Evolutionary conservation across 768 basidiomycete genomes (phyloP), one percentile per base, ranked within the genome.

Genomic region (Amanita rimosa): DNA sequence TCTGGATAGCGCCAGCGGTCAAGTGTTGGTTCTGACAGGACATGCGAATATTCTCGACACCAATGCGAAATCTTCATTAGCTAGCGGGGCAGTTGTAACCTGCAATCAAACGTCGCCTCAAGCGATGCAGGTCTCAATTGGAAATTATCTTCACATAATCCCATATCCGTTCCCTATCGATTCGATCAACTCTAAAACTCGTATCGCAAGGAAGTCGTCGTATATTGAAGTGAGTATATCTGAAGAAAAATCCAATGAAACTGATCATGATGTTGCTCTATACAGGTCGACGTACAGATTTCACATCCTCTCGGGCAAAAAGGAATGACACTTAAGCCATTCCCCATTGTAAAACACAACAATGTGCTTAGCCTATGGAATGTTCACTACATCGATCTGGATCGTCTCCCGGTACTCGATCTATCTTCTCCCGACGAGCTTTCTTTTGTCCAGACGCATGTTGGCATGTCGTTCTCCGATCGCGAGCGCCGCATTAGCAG

Each of bases 161-260:
- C 6, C 41, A 1, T 77, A 67, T 38, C 76, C 75, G 0, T 69
- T 73, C 39, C 73, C 74, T 7, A 59, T 79, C 8, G 55, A 68
- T 27, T 63, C 64, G 4, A 51, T 54, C 16, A 61, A 62, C 13
- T 45, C 58, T 1, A 75, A 65, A 53, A 55, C 71, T 8, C 68
- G 75, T 4, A 54, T 80, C 29, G 79, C 79, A 7, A 67, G 79
- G 34, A 78, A 74, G 53, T 81, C 77, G 1, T 65, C 58, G 21
- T 81, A 75, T 49, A 60, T 80, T 5, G 68, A 72, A 58, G 66
- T 68, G 57, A 62, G 61, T 63, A 10, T 8, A 57, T 56, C n/a
- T 43, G 57, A 29, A 44, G 57, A 4, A n/a, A 6, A 10, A n/a
- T n/a, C n/a, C 52, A 52, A 48, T 54, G 16, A 29, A 52, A 60